These are phyloP conservation scores for Neobulgaria alba DNA, from an alignment of 2,329 filamentous ascomycete genomes.

Conservation along the genomic window DNA sequence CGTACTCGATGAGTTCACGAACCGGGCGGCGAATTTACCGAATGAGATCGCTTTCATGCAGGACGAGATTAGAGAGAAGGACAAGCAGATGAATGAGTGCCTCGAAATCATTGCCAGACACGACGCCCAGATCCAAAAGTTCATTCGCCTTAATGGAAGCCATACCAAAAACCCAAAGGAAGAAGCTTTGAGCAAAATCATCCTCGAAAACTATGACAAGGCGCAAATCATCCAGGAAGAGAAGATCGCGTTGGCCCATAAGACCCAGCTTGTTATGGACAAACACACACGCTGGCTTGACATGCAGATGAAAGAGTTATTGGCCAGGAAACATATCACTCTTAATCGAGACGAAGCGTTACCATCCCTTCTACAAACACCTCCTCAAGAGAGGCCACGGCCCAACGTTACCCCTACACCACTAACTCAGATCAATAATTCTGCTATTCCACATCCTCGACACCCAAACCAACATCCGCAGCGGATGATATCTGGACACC, in stretches of 20 bases:
- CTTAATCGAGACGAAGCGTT: constrained; percentile 43
- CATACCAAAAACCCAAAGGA: constrained; percentile 69
- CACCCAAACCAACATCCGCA: constrained; percentile 24
- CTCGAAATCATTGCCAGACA: constrained; percentile 61
- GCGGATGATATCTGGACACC: constrained; percentile 14
- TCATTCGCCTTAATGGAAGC: constrained; percentile 69
- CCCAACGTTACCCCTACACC: constrained; percentile 16
- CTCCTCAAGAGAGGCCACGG: constrained; percentile 32
- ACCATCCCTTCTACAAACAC: constrained; percentile 53
- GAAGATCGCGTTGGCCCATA: constrained; percentile 62
- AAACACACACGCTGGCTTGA: constrained; percentile 57
- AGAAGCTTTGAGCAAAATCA: constrained; percentile 54
- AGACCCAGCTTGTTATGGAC: constrained; percentile 50
- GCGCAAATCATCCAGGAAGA: constrained; percentile 66
- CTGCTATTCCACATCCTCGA: constrained; percentile 18
- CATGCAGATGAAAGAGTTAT: constrained; percentile 50
- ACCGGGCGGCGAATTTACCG: constrained; percentile 67
- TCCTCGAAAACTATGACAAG: constrained; percentile 58
- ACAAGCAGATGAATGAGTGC: constrained; percentile 62
- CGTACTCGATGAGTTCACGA: constrained; percentile 72
- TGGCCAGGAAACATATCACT: constrained; percentile 44
- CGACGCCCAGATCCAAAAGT: constrained; percentile 70
- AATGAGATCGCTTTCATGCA: constrained; percentile 77
- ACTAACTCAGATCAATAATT: constrained; percentile 19
- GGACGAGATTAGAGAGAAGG: constrained; percentile 75